These are phyloP conservation scores for Chalaropsis ovoidea DNA, from an alignment of 2,329 filamentous ascomycete genomes.

Conservation along the genomic window DNA sequence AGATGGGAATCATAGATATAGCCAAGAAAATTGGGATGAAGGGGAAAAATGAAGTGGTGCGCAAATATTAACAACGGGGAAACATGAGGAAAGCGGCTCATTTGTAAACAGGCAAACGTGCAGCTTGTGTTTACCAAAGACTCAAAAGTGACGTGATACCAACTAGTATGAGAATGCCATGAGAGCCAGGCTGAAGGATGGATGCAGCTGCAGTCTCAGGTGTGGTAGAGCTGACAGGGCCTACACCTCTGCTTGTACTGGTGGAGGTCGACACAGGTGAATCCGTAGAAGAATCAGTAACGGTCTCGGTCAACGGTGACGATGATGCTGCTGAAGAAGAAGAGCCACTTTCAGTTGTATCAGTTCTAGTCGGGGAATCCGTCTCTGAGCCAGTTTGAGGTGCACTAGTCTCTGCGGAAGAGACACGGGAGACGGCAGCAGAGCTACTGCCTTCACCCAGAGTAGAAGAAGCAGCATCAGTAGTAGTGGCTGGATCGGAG, in stretches of 20 bases:
- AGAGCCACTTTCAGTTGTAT: not conserved
- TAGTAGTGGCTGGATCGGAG: not conserved
- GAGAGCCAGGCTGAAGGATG: not conserved
- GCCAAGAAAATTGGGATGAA: not conserved
- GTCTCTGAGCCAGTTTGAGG: not conserved
- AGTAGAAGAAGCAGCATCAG: not conserved
- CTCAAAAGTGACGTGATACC: slow-evolving; percentile 2
- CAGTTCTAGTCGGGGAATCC: not conserved
- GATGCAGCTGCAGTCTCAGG: slow-evolving; percentile 7
- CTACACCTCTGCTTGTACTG: not conserved
- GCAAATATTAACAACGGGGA: not conserved
- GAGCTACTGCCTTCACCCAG: not conserved
- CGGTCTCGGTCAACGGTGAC: not conserved
- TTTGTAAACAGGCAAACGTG: not conserved
- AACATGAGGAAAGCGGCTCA: not conserved
- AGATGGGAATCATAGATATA: not conserved
- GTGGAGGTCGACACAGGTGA: not conserved
- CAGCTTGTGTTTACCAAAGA: not conserved
- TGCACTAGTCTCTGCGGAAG: not conserved
- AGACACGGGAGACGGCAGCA: not conserved
- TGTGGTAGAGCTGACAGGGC: not conserved
- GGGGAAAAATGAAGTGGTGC: not conserved
- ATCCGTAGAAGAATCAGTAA: not conserved
- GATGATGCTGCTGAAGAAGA: not conserved
- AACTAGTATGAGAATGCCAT: not conserved